A percentile compares a stretch with the other conserved stretches of the same genome.
phyloP scores from a whole-genome alignment of 345 rosid genomes.

The Gossypioides kirkii region DNA sequence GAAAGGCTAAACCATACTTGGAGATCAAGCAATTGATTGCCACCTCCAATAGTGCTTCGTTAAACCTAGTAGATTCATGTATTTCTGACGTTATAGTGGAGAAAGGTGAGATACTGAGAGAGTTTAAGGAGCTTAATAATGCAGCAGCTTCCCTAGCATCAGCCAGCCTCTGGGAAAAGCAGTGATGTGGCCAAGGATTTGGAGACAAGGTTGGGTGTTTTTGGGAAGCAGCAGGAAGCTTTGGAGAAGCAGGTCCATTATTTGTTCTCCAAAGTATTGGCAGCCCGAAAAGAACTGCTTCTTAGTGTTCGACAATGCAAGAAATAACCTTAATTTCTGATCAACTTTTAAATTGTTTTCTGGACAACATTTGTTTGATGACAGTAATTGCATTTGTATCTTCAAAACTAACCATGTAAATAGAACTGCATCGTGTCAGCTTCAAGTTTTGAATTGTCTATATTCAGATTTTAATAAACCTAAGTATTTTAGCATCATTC shows the following conservation, averaged over 20 bases:
- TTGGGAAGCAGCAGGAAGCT: constrained; percentile 38
- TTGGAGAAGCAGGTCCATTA: constrained; percentile 36
- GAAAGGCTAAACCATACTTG: constrained; percentile 34
- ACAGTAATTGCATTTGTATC: background rate
- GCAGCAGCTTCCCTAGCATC: constrained; percentile 36
- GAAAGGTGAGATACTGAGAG: constrained; percentile 30
- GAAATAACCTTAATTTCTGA: background rate
- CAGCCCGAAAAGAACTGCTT: constrained; percentile 45
- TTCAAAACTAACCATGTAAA: background rate
- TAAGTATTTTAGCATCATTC: background rate
- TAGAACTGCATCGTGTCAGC: background rate
- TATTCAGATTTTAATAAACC: background rate
- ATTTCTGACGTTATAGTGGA: constrained; percentile 17
- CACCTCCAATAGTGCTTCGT: constrained; percentile 19
- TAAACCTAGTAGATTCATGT: constrained; percentile 25
- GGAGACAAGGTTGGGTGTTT: constrained; percentile 30
- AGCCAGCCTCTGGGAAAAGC: constrained; percentile 21
- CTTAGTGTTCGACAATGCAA: constrained; percentile 25
- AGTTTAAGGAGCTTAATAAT: constrained; percentile 38
- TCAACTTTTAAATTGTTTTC: background rate
- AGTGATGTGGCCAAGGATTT: constrained; percentile 33
- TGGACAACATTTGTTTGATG: background rate
- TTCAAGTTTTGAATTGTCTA: background rate
- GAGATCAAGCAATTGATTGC: constrained; percentile 26
- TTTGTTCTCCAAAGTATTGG: constrained; percentile 41